A percentile compares a stretch with the other conserved stretches of the same genome.
These are phyloP conservation scores for Rhodocollybia butyracea DNA, from an alignment of 768 basidiomycete species.

Conservation along the genomic window DNA sequence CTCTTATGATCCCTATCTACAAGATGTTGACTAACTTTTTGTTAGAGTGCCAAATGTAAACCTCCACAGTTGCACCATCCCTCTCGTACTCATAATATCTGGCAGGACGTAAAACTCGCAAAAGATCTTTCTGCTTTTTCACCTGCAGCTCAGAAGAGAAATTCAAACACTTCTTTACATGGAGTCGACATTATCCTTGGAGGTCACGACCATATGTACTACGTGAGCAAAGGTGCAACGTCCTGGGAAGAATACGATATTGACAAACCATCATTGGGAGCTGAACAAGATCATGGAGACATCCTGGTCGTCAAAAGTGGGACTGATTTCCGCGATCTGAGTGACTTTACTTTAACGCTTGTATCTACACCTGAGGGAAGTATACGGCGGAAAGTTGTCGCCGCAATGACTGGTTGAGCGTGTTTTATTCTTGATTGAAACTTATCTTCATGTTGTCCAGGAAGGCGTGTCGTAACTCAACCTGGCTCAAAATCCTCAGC, in stretches of 20 bases:
- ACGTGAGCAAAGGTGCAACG: constrained; percentile 60
- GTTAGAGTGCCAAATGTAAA: constrained; percentile 48
- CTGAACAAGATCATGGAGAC: constrained; percentile 70
- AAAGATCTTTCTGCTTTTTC: constrained; percentile 62
- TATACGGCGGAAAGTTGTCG: constrained; percentile 64
- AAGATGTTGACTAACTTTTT: not conserved
- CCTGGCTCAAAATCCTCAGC: constrained; percentile 57
- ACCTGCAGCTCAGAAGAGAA: constrained; percentile 44
- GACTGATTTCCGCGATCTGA: constrained; percentile 85
- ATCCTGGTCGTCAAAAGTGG: constrained; percentile 82
- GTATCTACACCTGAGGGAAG: constrained; percentile 56
- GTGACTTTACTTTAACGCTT: constrained; percentile 67
- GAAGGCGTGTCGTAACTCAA: constrained; percentile 61
- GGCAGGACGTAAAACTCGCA: constrained; percentile 68
- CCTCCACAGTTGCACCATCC: not conserved
- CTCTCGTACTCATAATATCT: not conserved
- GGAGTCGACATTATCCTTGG: constrained; percentile 85
- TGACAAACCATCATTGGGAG: constrained; percentile 51
- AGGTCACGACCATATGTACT: constrained; percentile 89
- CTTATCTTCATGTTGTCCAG: constrained; percentile 27
- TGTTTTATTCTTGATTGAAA: constrained; percentile 5
- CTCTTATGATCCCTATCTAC: not conserved
- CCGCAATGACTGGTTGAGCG: constrained; percentile 50
- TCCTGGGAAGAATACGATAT: constrained; percentile 67
- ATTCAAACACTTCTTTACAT: constrained; percentile 49